Conservation (phyloP, 163 green algal species). For the Chloromonas sp. region DNA sequence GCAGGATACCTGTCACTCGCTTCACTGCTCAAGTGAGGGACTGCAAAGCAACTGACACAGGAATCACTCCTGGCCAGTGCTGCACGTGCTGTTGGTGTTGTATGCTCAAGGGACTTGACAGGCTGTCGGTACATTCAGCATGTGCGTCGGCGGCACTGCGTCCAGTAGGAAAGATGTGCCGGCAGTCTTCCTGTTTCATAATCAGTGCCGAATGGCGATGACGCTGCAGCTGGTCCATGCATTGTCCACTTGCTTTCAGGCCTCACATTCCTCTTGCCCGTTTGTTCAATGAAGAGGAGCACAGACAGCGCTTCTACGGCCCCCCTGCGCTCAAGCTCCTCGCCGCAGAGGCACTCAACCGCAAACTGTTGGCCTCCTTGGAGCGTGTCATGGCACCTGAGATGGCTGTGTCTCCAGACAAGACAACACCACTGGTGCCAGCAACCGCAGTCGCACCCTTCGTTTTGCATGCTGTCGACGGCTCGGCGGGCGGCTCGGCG, state of each 20-base stretch:
- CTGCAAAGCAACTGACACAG: too few species aligned
- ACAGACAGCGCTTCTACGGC: slow-evolving; percentile 23
- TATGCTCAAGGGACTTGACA: too few species aligned
- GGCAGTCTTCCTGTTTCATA: too few species aligned
- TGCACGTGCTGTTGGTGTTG: too few species aligned
- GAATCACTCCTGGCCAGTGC: too few species aligned
- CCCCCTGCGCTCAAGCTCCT: slow-evolving; percentile 17
- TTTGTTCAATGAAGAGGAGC: slow-evolving; percentile 26
- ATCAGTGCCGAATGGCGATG: too few species aligned
- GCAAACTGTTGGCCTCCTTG: slow-evolving; percentile 20
- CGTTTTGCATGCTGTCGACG: not conserved
- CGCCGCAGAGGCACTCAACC: slow-evolving; percentile 24
- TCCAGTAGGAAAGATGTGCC: too few species aligned
- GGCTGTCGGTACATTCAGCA: too few species aligned
- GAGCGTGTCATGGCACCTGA: not conserved
- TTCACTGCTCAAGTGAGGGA: slow-evolving; percentile 11
- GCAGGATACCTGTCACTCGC: slow-evolving; percentile 24
- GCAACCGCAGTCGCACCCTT: not conserved
- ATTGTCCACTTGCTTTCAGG: not conserved
- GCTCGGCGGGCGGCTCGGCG: too few species aligned
- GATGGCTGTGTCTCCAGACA: not conserved
- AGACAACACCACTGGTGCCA: not conserved
- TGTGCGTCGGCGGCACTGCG: too few species aligned
- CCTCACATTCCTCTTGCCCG: slow-evolving; percentile 25
- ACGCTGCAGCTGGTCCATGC: too few species aligned